Evolutionary conservation across 2,329 filamentous ascomycete genomes (phyloP).

Genomic region (Hirsutella thompsonii): DNA sequence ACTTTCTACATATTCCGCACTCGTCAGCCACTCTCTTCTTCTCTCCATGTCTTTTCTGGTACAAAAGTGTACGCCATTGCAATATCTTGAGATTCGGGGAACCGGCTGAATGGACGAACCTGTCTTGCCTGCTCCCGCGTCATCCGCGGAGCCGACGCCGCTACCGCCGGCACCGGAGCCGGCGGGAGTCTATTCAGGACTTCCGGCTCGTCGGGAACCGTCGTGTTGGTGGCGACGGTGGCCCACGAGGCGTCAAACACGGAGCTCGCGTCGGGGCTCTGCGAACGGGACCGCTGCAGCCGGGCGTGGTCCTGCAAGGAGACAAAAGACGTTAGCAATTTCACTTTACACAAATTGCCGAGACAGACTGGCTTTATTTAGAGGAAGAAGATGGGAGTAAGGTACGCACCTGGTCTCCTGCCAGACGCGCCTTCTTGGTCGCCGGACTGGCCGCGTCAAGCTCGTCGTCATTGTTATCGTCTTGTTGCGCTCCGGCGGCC

Average conservation of each 20-base stretch:
- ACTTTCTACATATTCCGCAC: slow-evolving; percentile 34
- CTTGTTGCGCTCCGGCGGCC: slow-evolving; percentile 12
- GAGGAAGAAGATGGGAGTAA: neutral
- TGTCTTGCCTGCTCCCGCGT: slow-evolving; percentile 41
- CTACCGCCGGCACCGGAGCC: no score
- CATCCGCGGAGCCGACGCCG: slow-evolving; percentile 16
- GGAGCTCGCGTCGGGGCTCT: slow-evolving; percentile 30
- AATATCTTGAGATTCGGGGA: no score
- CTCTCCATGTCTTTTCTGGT: no score
- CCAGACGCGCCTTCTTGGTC: slow-evolving; percentile 21
- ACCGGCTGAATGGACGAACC: slow-evolving; percentile 19
- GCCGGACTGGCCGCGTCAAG: slow-evolving; percentile 9
- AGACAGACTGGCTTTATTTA: no score
- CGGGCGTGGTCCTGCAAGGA: no score
- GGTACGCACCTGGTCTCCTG: slow-evolving; percentile 13
- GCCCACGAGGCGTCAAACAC: slow-evolving; percentile 38
- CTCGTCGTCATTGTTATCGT: no score
- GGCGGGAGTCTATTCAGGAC: slow-evolving; percentile 1
- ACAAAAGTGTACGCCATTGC: no score
- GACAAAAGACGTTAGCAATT: no score
- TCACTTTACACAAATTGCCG: no score
- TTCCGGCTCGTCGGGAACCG: slow-evolving; percentile 29
- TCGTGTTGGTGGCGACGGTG: slow-evolving; percentile 25
- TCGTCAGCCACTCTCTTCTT: no score
- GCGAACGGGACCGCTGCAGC: slow-evolving; percentile 11